These are phyloP conservation scores for Chenopodium berlandieri DNA, from an alignment of 148 eudicot species.

Conservation along the genomic window DNA sequence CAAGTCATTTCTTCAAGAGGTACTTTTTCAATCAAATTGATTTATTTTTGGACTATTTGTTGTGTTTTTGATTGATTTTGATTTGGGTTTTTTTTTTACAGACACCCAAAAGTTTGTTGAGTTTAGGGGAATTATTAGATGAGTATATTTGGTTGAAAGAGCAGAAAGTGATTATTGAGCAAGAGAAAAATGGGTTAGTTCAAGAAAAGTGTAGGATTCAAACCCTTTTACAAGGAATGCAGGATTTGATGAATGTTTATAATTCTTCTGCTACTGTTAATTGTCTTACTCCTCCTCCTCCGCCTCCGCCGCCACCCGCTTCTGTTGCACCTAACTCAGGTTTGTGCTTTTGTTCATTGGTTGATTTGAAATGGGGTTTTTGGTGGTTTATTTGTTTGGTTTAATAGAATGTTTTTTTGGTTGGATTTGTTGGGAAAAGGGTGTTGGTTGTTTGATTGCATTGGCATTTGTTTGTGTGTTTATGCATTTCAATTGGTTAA, in stretches of 20 bases:
- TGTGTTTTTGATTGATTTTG: not conserved
- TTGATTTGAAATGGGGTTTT: constrained; percentile 8
- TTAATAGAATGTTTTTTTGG: not conserved
- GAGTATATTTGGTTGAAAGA: constrained; percentile 78
- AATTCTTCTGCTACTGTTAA: constrained; percentile 32
- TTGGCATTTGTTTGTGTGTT: not conserved
- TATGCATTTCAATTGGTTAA: not conserved
- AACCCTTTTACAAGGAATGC: constrained; percentile 66
- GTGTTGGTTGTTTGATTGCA: not conserved
- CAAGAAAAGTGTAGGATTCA: constrained; percentile 59
- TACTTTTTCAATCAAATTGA: not conserved
- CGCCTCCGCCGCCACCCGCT: constrained; percentile 11
- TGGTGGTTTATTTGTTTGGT: not conserved
- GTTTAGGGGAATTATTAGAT: constrained; percentile 61
- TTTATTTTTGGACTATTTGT: not conserved
- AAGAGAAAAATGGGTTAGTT: constrained; percentile 53
- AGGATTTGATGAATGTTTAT: constrained; percentile 63
- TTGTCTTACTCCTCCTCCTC: constrained; percentile 18
- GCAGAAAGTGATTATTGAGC: constrained; percentile 61
- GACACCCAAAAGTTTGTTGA: constrained; percentile 69
- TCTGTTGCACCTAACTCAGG: constrained; percentile 19
- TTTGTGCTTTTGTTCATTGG: constrained; percentile 7
- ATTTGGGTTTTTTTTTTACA: constrained; percentile 12
- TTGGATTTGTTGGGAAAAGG: not conserved
- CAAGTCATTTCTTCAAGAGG: constrained; percentile 54